phyloP scores from a whole-genome alignment of 139 green algal species.

The Zygnema cylindricum region DNA sequence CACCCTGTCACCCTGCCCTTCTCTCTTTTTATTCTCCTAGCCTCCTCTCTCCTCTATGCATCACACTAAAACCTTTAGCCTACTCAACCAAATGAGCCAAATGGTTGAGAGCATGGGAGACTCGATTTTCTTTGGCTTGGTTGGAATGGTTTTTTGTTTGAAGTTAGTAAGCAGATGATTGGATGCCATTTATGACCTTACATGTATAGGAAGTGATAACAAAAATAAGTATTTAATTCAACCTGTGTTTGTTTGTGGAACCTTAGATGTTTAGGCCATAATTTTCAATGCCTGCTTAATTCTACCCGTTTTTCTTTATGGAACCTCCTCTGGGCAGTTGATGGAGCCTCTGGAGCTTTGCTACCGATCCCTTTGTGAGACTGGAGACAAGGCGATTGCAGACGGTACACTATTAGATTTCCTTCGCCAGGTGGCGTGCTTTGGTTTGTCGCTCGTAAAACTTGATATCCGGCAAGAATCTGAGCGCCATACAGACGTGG shows the following conservation, averaged over 20 bases:
- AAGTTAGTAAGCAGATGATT: no score
- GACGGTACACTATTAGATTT: conserved; percentile 91
- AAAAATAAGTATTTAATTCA: background rate
- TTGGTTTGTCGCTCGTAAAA: conserved; percentile 88
- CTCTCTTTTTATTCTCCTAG: no score
- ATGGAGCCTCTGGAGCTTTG: conserved; percentile 79
- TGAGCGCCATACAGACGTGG: conserved; percentile 80
- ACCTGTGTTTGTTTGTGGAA: conserved; percentile 1
- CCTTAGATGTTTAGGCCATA: background rate
- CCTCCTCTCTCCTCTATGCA: no score
- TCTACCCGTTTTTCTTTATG: background rate
- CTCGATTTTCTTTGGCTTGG: no score
- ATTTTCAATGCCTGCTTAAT: background rate
- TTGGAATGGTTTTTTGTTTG: no score
- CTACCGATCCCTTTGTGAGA: conserved; percentile 89
- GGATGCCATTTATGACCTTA: no score
- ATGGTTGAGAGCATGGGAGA: no score
- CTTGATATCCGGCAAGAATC: conserved; percentile 94
- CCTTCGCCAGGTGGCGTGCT: conserved; percentile 69
- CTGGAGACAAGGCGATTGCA: conserved; percentile 82
- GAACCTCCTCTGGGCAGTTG: conserved; percentile 63
- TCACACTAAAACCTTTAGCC: no score
- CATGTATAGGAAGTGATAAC: no score
- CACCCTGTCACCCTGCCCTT: no score
- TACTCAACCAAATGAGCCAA: no score